Evolutionary conservation across 805 yeast genomes (phyloP).

Genomic region (Pichia exigua): DNA sequence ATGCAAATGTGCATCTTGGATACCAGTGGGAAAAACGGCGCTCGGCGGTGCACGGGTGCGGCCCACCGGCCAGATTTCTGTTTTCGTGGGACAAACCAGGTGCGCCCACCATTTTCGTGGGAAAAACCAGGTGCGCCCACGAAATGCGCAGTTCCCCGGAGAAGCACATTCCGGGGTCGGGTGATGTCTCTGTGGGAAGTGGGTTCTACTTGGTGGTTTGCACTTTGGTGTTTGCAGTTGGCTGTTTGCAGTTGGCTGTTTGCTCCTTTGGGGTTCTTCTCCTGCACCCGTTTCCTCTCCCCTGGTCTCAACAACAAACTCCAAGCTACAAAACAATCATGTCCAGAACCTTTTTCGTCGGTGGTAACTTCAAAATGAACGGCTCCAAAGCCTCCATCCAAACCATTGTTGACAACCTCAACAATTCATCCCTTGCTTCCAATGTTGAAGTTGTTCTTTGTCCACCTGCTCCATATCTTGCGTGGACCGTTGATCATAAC

Average conservation of each 20-base stretch:
- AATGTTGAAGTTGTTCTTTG: slow-evolving; percentile 90
- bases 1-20: too few relatives aligned
- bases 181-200: background rate
- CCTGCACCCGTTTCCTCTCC: background rate
- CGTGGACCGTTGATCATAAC: slow-evolving; percentile 61
- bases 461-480: slow-evolving; percentile 92
- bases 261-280: too few relatives aligned
- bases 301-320: background rate
- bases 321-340: background rate
- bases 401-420: slow-evolving; percentile 75
- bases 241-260: too few relatives aligned
- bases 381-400: slow-evolving; percentile 84
- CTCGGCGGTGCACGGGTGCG: too few relatives aligned
- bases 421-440: slow-evolving; percentile 64
- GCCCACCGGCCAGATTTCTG: too few relatives aligned
- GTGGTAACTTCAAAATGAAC: slow-evolving; percentile 99
- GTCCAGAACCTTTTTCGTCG: slow-evolving; percentile 70
- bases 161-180: background rate
- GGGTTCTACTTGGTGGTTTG: too few relatives aligned
- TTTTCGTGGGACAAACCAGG: too few relatives aligned
- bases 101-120: too few relatives aligned
- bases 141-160: too few relatives aligned
- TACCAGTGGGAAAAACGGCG: too few relatives aligned
- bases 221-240: too few relatives aligned
- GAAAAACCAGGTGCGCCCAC: background rate